Evolutionary conservation across 331 rosid genomes (phyloP).

Genomic region (Spiraea crenata): DNA sequence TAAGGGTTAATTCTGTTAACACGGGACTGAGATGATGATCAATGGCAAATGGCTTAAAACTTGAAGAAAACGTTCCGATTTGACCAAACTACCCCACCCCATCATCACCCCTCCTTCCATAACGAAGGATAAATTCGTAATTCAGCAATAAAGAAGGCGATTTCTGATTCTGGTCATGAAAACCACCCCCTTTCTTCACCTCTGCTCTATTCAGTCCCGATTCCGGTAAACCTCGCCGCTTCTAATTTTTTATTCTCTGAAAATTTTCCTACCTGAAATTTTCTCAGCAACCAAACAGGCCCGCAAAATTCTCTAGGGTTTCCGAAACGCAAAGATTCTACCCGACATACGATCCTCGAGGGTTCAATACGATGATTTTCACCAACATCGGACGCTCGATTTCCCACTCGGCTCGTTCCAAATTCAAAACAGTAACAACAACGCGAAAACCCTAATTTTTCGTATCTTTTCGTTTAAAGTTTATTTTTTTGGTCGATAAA

Average conservation of each 20-base stretch:
- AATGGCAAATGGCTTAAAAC: background rate
- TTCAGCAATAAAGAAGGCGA: background rate
- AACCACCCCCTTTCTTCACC: background rate
- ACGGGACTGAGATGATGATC: background rate
- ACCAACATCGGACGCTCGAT: constrained; percentile 31
- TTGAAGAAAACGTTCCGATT: background rate
- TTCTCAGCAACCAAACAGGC: constrained; percentile 5
- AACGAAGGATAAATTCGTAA: background rate
- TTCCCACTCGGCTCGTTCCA: constrained; percentile 28
- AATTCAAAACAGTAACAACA: constrained; percentile 8
- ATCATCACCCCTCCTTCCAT: fast-evolving
- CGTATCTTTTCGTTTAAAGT: background rate
- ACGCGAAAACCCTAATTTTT: background rate
- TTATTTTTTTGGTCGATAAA: background rate
- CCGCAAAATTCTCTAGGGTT: background rate
- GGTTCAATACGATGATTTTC: constrained; percentile 30
- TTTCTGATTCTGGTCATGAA: background rate
- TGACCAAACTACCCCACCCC: background rate
- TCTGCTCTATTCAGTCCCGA: background rate
- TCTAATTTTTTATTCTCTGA: background rate
- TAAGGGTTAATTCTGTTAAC: background rate
- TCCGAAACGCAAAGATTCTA: background rate
- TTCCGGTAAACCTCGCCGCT: constrained; percentile 1
- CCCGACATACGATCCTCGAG: background rate
- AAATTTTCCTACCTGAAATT: background rate